phyloP scores from a whole-genome alignment of 2,329 filamentous ascomycete genomes.

The Colletotrichum camelliae region DNA sequence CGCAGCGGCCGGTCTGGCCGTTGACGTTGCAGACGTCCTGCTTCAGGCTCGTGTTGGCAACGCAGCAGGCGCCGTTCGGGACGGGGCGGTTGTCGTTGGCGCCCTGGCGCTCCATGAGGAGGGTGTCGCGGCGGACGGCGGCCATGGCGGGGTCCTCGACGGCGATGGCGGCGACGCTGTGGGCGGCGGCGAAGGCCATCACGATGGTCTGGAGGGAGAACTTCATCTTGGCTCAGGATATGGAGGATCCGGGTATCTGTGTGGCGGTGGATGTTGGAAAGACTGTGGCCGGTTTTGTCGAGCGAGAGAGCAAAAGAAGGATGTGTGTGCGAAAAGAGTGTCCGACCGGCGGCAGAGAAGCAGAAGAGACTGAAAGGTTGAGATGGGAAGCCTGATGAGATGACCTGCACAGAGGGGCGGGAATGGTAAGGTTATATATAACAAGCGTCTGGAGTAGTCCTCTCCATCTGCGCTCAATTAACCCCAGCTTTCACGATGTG shows the following conservation, averaged over 20 bases:
- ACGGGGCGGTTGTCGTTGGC: slow-evolving; percentile 38
- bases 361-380: slow-evolving; percentile 9
- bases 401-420: neutral
- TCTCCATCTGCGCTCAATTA: neutral
- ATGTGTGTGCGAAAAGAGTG: neutral
- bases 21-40: slow-evolving; percentile 40
- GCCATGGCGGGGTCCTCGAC: slow-evolving; percentile 24
- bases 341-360: slow-evolving; percentile 20
- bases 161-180: slow-evolving; percentile 21
- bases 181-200: slow-evolving; percentile 30
- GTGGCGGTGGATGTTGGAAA: neutral
- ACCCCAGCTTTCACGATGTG: neutral
- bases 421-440: neutral
- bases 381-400: neutral
- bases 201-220: slow-evolving; percentile 28
- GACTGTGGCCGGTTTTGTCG: neutral
- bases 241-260: neutral
- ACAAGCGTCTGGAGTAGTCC: neutral
- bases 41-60: slow-evolving; percentile 38
- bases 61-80: slow-evolving; percentile 38
- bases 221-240: slow-evolving; percentile 30
- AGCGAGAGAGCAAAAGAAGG: neutral
- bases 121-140: slow-evolving; percentile 25
- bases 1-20: slow-evolving; percentile 37
- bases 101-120: slow-evolving; percentile 35